Conservation (phyloP, 441 rosid species). For the Capsella rubella region DNA sequence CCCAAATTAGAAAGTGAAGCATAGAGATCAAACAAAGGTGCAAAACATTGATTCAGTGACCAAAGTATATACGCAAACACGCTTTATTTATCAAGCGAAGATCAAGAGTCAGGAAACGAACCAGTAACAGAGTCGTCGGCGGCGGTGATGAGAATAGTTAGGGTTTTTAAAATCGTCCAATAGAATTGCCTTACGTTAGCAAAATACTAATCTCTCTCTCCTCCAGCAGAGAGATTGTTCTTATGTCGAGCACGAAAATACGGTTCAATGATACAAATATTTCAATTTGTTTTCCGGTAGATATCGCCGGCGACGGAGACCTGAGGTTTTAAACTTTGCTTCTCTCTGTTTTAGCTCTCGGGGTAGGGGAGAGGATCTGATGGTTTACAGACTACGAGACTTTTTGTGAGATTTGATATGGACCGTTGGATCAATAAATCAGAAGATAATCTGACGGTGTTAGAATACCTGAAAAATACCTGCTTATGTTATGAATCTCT, state of each 20-base stretch:
- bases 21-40: not conserved
- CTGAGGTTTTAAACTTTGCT: not conserved
- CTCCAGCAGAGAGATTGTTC: not conserved
- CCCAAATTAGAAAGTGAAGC: not conserved
- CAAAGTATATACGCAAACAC: not conserved
- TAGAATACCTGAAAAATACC: no score
- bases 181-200: not conserved
- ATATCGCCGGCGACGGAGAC: slow-evolving; percentile 1
- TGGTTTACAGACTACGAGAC: not conserved
- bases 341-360: not conserved
- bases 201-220: not conserved
- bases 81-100: not conserved
- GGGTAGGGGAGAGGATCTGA: not conserved
- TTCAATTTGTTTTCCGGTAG: not conserved
- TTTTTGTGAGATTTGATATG: not conserved
- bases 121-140: slow-evolving; percentile 19
- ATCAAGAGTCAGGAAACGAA: slow-evolving; percentile 2
- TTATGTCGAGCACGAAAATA: not conserved
- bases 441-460: no score
- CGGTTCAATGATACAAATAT: not conserved
- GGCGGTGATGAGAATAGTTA: not conserved
- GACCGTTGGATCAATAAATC: not conserved
- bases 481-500: no score
- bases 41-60: not conserved
- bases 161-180: not conserved